Conservation (phyloP, 495 filamentous ascomycete genomes). For the Penicillium cosmopolitanum region DNA sequence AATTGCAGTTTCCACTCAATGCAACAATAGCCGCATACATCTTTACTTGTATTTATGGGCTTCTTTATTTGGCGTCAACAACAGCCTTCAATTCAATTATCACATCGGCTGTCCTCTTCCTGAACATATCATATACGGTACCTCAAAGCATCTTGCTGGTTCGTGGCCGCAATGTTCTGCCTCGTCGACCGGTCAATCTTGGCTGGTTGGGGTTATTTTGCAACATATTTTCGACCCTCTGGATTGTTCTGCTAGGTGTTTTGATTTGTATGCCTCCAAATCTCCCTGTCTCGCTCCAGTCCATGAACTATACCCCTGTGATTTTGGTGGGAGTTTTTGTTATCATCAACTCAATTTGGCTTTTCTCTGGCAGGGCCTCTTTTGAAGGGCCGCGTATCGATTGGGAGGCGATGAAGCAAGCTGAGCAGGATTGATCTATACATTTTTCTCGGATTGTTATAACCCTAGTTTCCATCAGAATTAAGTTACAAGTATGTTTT, state of each 20-base stretch:
- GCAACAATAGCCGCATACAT: constrained; percentile 32
- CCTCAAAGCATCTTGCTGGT: constrained; percentile 38
- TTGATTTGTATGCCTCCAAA: background rate
- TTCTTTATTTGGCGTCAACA: constrained; percentile 45
- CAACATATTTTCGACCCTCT: background rate
- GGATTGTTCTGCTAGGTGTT: background rate
- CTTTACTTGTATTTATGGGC: constrained; percentile 38
- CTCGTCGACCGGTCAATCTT: background rate
- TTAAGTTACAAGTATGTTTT: too few relatives aligned
- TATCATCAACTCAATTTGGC: background rate
- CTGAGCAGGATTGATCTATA: background rate
- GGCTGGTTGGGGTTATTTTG: background rate
- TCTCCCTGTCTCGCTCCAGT: background rate
- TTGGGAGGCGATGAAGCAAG: background rate
- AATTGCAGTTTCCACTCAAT: constrained; percentile 30
- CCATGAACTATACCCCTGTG: background rate
- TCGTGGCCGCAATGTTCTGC: constrained; percentile 34
- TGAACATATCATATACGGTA: constrained; percentile 39
- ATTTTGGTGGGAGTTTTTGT: background rate
- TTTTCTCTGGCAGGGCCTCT: background rate
- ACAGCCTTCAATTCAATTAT: constrained; percentile 48
- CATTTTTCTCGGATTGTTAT: too few relatives aligned
- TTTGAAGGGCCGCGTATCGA: background rate
- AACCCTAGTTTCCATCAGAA: too few relatives aligned
- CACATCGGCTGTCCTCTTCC: constrained; percentile 36